Conservation (phyloP, 495 filamentous ascomycete species). For the Letharia columbiana region DNA sequence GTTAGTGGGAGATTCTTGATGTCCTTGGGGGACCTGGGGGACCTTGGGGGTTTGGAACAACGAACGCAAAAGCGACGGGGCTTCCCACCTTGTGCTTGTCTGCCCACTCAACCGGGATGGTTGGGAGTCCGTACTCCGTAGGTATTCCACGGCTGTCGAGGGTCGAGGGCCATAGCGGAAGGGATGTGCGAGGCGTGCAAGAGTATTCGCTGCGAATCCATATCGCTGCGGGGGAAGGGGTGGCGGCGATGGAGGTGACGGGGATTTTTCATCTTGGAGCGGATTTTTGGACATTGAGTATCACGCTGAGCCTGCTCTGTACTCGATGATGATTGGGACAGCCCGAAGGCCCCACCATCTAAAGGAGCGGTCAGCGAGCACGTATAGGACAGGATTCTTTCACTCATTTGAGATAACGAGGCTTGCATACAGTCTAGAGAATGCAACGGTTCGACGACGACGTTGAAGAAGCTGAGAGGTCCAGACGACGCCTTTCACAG, state of each 20-base stretch:
- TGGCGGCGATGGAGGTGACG: conserved; percentile 44
- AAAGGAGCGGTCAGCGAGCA: conserved; percentile 2
- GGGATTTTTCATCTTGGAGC: conserved; percentile 28
- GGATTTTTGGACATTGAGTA: conserved; percentile 39
- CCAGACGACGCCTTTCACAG: background rate
- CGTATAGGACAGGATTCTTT: background rate
- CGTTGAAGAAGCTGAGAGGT: conserved; percentile 8
- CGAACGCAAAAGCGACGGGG: conserved; percentile 2
- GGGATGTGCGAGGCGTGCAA: conserved; percentile 50
- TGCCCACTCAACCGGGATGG: conserved; percentile 15
- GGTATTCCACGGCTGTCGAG: conserved; percentile 40
- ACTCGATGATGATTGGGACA: background rate
- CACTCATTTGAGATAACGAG: conserved; percentile 7
- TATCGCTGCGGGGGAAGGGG: conserved; percentile 44
- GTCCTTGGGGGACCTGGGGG: conserved; percentile 9
- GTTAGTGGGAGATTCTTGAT: conserved; percentile 4
- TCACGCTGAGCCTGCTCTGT: conserved; percentile 18
- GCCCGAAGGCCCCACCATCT: conserved; percentile 10
- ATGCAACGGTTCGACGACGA: background rate
- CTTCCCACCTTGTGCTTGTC: conserved; percentile 19
- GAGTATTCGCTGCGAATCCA: conserved; percentile 42
- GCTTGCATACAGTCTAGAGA: conserved; percentile 12
- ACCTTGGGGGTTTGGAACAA: conserved; percentile 3
- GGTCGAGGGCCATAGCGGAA: conserved; percentile 49
- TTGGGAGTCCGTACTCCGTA: conserved; percentile 6